Conservation (phyloP, 768 basidiomycete species). For the Amanita jacksonii region DNA sequence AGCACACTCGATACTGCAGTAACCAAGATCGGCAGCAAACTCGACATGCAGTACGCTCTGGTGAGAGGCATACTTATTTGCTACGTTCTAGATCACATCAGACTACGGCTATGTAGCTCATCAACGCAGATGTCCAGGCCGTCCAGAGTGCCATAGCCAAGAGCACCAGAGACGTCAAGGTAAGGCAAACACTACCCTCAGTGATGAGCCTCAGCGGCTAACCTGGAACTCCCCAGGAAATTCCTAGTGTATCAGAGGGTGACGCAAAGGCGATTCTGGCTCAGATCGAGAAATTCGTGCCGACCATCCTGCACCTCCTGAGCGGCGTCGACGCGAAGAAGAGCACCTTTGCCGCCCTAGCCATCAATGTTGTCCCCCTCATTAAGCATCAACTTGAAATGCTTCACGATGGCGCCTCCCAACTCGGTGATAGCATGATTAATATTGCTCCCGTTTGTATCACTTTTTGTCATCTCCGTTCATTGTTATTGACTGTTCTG, state of each 20-base stretch:
- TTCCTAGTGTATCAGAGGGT: not conserved
- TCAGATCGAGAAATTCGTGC: not conserved
- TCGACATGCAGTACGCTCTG: not conserved
- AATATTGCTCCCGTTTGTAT: not conserved
- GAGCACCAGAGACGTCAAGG: constrained; percentile 1
- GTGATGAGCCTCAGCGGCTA: not conserved
- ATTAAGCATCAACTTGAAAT: not conserved
- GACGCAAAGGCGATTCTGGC: not conserved
- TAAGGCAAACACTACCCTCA: not conserved
- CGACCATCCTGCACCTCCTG: not conserved
- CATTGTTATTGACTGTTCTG: not conserved
- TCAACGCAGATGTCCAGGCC: not conserved
- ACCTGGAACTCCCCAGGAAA: not conserved
- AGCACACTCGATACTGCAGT: not conserved
- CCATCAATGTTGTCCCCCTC: not conserved
- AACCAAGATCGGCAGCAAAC: not conserved
- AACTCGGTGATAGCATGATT: not conserved
- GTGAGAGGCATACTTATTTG: not conserved
- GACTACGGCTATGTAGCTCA: not conserved
- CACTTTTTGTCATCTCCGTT: not conserved
- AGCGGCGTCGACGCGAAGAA: not conserved
- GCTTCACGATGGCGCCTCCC: not conserved
- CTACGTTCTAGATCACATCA: no score
- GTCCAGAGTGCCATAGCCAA: not conserved
- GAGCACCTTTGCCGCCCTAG: not conserved